A percentile compares a stretch with the other conserved stretches of the same genome.
Evolutionary conservation across 768 basidiomycete genomes (phyloP).

Genomic region (Suillus subaureus): DNA sequence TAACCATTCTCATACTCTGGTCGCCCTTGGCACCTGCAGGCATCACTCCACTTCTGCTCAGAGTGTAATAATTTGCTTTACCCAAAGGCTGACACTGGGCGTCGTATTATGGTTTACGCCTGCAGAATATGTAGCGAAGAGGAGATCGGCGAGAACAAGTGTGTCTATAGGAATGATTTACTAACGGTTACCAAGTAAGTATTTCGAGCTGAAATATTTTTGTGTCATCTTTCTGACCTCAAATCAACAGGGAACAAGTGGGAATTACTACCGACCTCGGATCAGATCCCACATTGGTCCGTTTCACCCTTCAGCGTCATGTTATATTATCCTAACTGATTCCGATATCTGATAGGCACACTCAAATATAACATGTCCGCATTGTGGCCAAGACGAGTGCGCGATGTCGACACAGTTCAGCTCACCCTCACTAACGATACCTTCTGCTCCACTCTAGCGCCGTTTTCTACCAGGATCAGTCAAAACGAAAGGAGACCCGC

Average conservation of each 20-base stretch:
- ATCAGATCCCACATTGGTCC: constrained; percentile 84
- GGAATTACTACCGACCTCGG: constrained; percentile 90
- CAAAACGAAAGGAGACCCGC: constrained; percentile 91
- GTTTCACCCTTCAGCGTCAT: constrained; percentile 19
- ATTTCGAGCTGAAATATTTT: background rate
- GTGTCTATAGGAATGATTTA: constrained; percentile 93
- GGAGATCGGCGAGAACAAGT: constrained; percentile 83
- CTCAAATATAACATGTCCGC: constrained; percentile 80
- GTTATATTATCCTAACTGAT: background rate
- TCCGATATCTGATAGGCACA: constrained; percentile 59
- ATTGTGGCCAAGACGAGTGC: constrained; percentile 82
- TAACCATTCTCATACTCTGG: background rate
- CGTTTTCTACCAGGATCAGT: constrained; percentile 96
- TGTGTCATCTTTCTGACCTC: constrained; percentile 10
- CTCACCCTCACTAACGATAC: constrained; percentile 4
- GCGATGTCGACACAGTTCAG: constrained; percentile 27
- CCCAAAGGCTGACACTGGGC: constrained; percentile 86
- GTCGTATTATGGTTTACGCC: constrained; percentile 85
- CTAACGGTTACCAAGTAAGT: constrained; percentile 89
- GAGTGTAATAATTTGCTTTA: constrained; percentile 97
- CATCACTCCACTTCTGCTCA: constrained; percentile 87
- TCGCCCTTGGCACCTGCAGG: constrained; percentile 41
- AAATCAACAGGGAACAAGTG: constrained; percentile 75
- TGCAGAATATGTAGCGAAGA: constrained; percentile 90
- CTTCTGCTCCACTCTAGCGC: constrained; percentile 52